These are phyloP conservation scores for Gossypium turneri DNA, from an alignment of 345 rosid species.

Conservation along the genomic window DNA sequence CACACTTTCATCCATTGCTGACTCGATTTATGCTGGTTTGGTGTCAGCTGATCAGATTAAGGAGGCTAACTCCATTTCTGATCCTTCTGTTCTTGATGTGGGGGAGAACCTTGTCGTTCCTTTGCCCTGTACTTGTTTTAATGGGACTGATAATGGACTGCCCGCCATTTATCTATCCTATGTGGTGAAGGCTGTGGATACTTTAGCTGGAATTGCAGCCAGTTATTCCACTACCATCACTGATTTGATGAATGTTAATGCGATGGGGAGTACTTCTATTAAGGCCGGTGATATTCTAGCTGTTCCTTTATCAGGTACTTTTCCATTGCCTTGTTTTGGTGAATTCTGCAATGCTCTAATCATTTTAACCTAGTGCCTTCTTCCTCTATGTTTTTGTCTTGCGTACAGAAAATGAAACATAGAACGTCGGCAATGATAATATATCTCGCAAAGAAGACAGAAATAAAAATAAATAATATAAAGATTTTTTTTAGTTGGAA, in stretches of 20 bases:
- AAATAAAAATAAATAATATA: no score
- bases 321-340: neutral
- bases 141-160: conserved; percentile 71
- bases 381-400: neutral
- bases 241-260: conserved; percentile 91
- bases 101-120: conserved; percentile 75
- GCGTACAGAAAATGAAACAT: no score
- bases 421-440: no score
- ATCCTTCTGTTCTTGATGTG: conserved; percentile 65
- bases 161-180: conserved; percentile 85
- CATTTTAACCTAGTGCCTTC: conserved; percentile 9
- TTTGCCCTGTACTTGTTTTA: conserved; percentile 89
- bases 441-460: no score
- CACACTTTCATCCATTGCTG: conserved; percentile 55
- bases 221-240: conserved; percentile 67
- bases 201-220: conserved; percentile 63
- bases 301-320: conserved; percentile 74
- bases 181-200: conserved; percentile 67
- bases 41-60: conserved; percentile 87
- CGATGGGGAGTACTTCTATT: conserved; percentile 76
- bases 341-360: neutral
- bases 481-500: no score
- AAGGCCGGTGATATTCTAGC: conserved; percentile 76
- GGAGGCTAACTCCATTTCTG: conserved; percentile 71
- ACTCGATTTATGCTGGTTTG: conserved; percentile 64